A percentile compares a stretch with the other conserved stretches of the same genome.
These are phyloP conservation scores for Fusarium avenaceum DNA, from an alignment of 2,329 filamentous ascomycete species.

Conservation along the genomic window DNA sequence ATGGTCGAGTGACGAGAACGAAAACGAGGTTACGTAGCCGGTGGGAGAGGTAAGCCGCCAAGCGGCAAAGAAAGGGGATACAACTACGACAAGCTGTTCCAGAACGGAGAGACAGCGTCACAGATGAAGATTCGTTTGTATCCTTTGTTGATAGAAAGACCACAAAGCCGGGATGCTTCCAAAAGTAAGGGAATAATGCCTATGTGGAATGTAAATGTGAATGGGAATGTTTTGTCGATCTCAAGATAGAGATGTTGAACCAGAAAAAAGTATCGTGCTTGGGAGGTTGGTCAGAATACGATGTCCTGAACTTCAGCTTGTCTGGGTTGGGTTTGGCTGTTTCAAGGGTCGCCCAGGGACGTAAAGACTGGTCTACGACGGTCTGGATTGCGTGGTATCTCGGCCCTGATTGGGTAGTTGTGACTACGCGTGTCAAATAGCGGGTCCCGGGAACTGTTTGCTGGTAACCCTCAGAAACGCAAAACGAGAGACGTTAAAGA, in stretches of 20 bases:
- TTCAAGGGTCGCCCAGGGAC: constrained; percentile 37
- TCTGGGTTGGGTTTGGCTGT: constrained; percentile 9
- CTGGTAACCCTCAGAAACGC: constrained; percentile 9
- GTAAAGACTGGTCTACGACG: constrained; percentile 14
- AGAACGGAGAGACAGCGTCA: constrained; percentile 20
- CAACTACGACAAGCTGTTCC: constrained; percentile 32
- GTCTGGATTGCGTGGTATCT: constrained; percentile 43
- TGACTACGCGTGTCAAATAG: constrained; percentile 38
- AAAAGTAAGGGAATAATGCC: background rate
- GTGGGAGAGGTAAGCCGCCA: constrained; percentile 31
- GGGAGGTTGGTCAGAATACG: constrained; percentile 38
- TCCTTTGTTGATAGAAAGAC: background rate
- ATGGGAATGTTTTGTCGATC: constrained; percentile 3
- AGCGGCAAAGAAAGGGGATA: constrained; percentile 44
- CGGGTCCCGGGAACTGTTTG: constrained; percentile 27
- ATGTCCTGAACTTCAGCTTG: constrained; percentile 30
- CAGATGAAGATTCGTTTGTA: constrained; percentile 20
- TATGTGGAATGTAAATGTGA: background rate
- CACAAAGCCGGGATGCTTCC: background rate
- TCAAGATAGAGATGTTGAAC: constrained; percentile 17
- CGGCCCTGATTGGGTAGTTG: constrained; percentile 38
- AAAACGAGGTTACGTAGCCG: constrained; percentile 15
- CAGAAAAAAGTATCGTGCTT: constrained; percentile 23
- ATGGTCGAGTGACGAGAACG: constrained; percentile 22
- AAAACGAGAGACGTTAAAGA: constrained; percentile 35